Evolutionary conservation across 2,329 filamentous ascomycete species (phyloP), one percentile per base, ranked within the genome.

Genomic region (Dactylellina sp.): DNA sequence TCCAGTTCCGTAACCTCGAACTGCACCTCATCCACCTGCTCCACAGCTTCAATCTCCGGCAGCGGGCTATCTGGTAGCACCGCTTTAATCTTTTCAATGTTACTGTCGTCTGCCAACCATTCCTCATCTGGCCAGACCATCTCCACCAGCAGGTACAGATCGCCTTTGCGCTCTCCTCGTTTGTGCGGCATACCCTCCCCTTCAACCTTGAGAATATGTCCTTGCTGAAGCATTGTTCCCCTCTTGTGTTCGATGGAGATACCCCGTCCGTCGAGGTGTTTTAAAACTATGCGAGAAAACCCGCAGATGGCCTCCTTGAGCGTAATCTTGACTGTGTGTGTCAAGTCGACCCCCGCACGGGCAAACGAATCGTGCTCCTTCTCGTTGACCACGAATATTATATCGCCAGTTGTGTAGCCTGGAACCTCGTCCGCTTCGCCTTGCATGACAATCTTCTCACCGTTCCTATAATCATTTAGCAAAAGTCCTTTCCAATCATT

Each of bases 151-250:
- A 99, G 85, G 82, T 94, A 99, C 16, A 99, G 84, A 79, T 98
- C 93, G 46, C 95, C 95, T 80, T 88, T 92, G 2, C 83, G 80
- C 40, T 99, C 95, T 76, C 89, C 91, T 66, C 89, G 89, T 85
- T 97, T 97, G 78, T 89, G 82, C 1, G 95, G 95, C 95, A 99
- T 99, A 72, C 95, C 95, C 83, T 99, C 95, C 24, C 92, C 93
- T 1, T 85, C 82, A 0, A 99, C 84, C 84, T 93, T 97, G 78
- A 99, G 85, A 6, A 94, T 87, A 80, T 99, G 91, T 24, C 89
- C 90, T 0, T 95, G 93, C 24, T 89, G 88, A 37, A 99, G 83
- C 57, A 98, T 85, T 81, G 93, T 90, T 77, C 94, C 94, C 79
- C 90, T 88, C 14, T 91, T 88, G 77, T 95, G 89, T 62, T 89